Percentiles rank a stretch among this genome's conserved stretches.
Conservation (phyloP, 805 yeast species). For the Barnettozyma californica region DNA sequence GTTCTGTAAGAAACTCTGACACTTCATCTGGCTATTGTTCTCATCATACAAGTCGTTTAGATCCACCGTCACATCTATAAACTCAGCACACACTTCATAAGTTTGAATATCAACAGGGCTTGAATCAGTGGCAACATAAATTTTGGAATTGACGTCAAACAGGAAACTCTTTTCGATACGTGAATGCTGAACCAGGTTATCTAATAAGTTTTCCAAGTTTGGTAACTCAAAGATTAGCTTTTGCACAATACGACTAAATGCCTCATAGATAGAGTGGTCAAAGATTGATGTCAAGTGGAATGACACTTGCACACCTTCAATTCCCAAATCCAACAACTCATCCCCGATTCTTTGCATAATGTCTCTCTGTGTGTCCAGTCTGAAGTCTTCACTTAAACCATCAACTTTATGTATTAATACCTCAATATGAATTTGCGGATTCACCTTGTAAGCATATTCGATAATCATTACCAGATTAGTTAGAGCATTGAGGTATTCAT, state of each 20-base stretch:
- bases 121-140: conserved; percentile 93
- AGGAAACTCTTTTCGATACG: conserved; percentile 89
- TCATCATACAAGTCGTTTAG: conserved; percentile 63
- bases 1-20: conserved; percentile 72
- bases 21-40: conserved; percentile 40
- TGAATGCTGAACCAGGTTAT: conserved; percentile 81
- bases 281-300: conserved; percentile 91
- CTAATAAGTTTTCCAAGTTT: conserved; percentile 80
- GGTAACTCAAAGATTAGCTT: conserved; percentile 87
- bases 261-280: conserved; percentile 94
- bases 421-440: conserved; percentile 83
- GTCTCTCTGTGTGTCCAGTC: conserved; percentile 92
- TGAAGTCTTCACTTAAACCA: conserved; percentile 83
- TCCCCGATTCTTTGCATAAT: conserved; percentile 95
- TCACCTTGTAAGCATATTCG: conserved; percentile 78
- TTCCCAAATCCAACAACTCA: conserved; percentile 81
- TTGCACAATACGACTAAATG: conserved; percentile 89
- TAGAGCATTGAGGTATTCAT: conserved; percentile 88
- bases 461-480: conserved; percentile 85
- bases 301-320: conserved; percentile 86
- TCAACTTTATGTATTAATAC: conserved; percentile 94
- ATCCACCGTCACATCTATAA: conserved; percentile 90
- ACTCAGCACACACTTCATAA: conserved; percentile 95
- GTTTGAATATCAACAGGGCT: conserved; percentile 93
- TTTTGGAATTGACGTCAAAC: conserved; percentile 87